A percentile compares a stretch with the other conserved stretches of the same genome.
Conservation (phyloP, 2,329 filamentous ascomycete genomes). For the Aspergillus fumigatiaffinis region DNA sequence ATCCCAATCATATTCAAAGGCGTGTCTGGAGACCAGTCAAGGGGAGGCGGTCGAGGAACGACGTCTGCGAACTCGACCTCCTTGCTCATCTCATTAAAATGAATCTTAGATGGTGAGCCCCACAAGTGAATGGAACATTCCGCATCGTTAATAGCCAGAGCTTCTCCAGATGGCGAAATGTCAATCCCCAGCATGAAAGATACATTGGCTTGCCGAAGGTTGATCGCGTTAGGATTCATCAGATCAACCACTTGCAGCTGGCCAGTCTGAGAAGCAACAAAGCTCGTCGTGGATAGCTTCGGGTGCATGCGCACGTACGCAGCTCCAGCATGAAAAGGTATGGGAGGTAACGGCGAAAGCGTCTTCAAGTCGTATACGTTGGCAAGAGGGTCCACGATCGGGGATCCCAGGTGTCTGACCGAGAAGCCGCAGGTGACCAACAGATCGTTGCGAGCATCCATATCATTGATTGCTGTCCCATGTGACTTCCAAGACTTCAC, state of each 20-base stretch:
- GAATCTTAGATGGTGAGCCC: slow-evolving; percentile 80
- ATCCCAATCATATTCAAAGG: slow-evolving; percentile 83
- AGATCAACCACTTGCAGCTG: slow-evolving; percentile 95
- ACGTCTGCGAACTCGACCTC: slow-evolving; percentile 74
- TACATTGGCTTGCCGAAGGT: slow-evolving; percentile 77
- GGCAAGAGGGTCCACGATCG: slow-evolving; percentile 85
- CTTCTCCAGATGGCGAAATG: slow-evolving; percentile 82
- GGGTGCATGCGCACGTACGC: slow-evolving; percentile 97
- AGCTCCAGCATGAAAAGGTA: slow-evolving; percentile 86
- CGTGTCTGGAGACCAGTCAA: slow-evolving; percentile 70
- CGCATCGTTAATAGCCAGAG: slow-evolving; percentile 73
- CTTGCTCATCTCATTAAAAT: slow-evolving; percentile 77
- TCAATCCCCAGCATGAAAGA: slow-evolving; percentile 76
- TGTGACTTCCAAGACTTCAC: slow-evolving; percentile 90
- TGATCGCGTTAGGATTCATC: slow-evolving; percentile 86
- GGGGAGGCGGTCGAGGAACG: slow-evolving; percentile 55
- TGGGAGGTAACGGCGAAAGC: slow-evolving; percentile 78
- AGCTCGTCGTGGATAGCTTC: slow-evolving; percentile 88
- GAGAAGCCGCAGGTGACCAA: slow-evolving; percentile 95
- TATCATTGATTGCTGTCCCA: slow-evolving; percentile 83
- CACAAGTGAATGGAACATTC: slow-evolving; percentile 79
- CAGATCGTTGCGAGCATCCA: slow-evolving; percentile 94
- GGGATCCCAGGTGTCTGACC: slow-evolving; percentile 70
- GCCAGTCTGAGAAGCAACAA: slow-evolving; percentile 86
- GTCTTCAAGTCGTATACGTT: slow-evolving; percentile 96